Base-by-base conservation (phyloP, 176 grass and related monocot genomes). In the Hsuehochloa calcarea region DNA sequence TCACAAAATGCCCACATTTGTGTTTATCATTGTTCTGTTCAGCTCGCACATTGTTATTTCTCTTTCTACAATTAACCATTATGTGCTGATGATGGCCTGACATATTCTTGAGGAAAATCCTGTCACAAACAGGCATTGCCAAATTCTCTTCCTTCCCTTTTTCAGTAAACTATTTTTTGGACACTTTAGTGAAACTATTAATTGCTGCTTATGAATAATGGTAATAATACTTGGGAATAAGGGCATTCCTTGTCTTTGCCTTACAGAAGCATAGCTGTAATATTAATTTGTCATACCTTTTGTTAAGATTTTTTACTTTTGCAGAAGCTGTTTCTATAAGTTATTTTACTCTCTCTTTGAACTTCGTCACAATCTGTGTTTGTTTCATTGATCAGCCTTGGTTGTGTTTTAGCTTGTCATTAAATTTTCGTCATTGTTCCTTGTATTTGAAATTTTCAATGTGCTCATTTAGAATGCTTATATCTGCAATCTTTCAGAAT, bases 31-130 rank as follows among this genome's bases (percentile, higher is more conserved):
- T n/a, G 34, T 68, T 68, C 55, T 77, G 40, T 60, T 76, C 27
- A 50, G 15, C 63, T 16, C 20, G 40, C 49, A 69, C 9, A 50
- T 4, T 62, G 19, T 55, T 52, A 49, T 22, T 38, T 67, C 46
- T 74, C 23, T 13, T 78, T 62, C 59, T 70, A 46, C 44, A 84
- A 35, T 68, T 82, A 43, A 70, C 38, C 15, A 63, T 78, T 62
- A 59, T 39, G 26, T 79, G 17, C 17, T 80, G 61, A 19, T 4
- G 5, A 80, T 35, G 26, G 31, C 19, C 40, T 80, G 1, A 67
- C 22, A 11, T 51, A 64, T 31, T 67, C 11, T 67, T 12, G 19
- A 79, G 58, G 40, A 20, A 45, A 66, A 79, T 47, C 43, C 27
- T 49, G 19, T 66, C 11, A 63, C 5, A 66, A 46, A 25, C 61